Evolutionary conservation across 2,329 filamentous ascomycete species (phyloP).

Genomic region (Fusarium sp.): DNA sequence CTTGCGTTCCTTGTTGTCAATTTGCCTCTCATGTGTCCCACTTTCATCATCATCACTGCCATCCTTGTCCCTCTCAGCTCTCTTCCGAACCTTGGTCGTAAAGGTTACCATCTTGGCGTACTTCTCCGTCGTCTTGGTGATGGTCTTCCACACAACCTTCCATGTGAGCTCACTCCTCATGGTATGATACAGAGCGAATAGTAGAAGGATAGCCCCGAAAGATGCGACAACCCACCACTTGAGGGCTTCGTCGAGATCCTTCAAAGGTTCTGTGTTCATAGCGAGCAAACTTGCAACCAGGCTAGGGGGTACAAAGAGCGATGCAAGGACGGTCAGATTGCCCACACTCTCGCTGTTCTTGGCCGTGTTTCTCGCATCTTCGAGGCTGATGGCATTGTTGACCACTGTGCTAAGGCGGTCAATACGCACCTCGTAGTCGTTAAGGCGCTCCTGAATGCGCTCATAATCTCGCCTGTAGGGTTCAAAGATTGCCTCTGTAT

Average conservation of each 20-base stretch:
- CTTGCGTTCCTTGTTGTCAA: background rate
- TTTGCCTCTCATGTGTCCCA: background rate
- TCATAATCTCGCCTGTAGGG: background rate
- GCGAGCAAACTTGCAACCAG: background rate
- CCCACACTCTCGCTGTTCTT: background rate
- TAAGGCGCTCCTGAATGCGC: background rate
- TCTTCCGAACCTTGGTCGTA: background rate
- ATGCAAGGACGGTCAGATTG: background rate
- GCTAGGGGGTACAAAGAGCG: slow-evolving; percentile 1
- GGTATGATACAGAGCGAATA: slow-evolving; percentile 12
- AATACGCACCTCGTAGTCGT: background rate
- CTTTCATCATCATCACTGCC: background rate
- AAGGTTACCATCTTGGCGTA: background rate
- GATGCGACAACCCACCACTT: slow-evolving; percentile 1
- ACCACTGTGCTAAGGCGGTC: slow-evolving; percentile 1
- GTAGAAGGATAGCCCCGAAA: background rate
- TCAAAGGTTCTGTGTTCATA: background rate
- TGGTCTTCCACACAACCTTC: background rate
- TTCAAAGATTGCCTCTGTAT: background rate
- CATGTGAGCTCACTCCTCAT: background rate
- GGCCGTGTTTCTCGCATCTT: slow-evolving; percentile 1
- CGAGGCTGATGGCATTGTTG: slow-evolving; percentile 4
- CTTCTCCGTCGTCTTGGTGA: background rate
- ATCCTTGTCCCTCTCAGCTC: background rate
- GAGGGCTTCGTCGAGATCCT: background rate